Conservation (phyloP, 225 moss, liverwort and hornwort genomes). For the Thuidium tamariscinum region DNA sequence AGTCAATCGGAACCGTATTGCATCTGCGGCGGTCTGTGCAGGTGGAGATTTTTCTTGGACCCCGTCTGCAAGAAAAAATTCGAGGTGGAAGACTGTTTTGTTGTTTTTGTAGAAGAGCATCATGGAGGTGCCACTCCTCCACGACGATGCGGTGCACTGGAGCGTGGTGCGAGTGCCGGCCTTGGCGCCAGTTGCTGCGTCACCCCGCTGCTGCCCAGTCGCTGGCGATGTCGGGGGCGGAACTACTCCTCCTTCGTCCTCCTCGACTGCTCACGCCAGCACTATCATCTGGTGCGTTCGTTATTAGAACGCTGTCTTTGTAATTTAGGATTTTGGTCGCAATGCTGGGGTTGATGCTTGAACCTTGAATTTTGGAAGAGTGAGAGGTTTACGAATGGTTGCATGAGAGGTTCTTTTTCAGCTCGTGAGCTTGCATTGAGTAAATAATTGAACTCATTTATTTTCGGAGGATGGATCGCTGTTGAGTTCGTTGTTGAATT, state of each 20-base stretch:
- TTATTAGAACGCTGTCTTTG: neutral
- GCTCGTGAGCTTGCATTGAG: neutral
- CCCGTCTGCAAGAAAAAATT: neutral
- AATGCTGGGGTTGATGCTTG: slow-evolving; percentile 1
- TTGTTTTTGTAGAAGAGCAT: neutral
- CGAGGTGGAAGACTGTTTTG: neutral
- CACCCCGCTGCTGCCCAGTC: slow-evolving; percentile 8
- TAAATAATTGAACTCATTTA: neutral
- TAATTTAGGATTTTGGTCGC: neutral
- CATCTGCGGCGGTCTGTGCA: neutral
- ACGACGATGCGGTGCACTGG: slow-evolving; percentile 43
- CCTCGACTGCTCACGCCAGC: neutral
- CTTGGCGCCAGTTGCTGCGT: neutral
- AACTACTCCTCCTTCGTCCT: slow-evolving; percentile 4
- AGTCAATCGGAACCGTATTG: neutral
- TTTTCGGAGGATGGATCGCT: neutral
- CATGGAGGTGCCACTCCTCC: slow-evolving; percentile 54
- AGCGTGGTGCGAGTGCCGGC: slow-evolving; percentile 23
- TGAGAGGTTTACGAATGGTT: neutral
- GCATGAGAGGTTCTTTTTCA: neutral
- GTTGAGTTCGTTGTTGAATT: neutral
- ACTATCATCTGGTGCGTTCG: slow-evolving; percentile 32
- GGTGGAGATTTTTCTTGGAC: neutral
- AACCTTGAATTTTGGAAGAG: slow-evolving; percentile 1
- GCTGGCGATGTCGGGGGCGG: slow-evolving; percentile 42